Evolutionary conservation across 176 grass and related monocot species (phyloP), one percentile per base, ranked within the genome.

Genomic region (Musa beccarii): DNA sequence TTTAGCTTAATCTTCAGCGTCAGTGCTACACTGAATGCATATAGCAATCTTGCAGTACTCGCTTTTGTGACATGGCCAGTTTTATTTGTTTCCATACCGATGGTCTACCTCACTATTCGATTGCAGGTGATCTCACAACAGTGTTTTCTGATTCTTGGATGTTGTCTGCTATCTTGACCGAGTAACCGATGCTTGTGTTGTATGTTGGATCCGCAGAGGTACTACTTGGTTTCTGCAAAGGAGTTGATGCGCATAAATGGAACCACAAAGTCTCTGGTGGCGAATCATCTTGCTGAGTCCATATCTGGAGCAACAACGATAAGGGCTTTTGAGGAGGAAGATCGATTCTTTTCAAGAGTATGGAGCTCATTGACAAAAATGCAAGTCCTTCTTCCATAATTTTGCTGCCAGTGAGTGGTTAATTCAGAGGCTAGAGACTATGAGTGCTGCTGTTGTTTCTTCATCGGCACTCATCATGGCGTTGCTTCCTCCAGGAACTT

Each of bases 241-340:
- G 88, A 98, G 87, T 87, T 98, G 74, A 98, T 98, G 95, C 65
- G 95, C 29, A 87, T 98, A 68, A 93, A 98, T 87, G 95, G 95
- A 66, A 98, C 90, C 66, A 91, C 95, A 56, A 93, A 91, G 83
- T 98, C 95, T 82, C 75, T 84, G 67, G 64, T 98, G 29, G 90
- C 82, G 65, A 98, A 98, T 77, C 95, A 98, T 83, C 79, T 98
- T 9, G 85, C 86, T 15, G 90, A 98, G 81, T 98, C 95, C 3
- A 82, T 98, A 85, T 70, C 86, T 52, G 95, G 90, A 68, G 77
- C 86, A 80, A 84, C 87, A 66, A 98, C 84, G 73, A 93, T 98
- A 73, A 87, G 90, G 66, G 90, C 90, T 53, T 98, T 98, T 71
- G 59, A 80, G 62, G 86, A 89, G 76, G 95, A 98, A 87, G 80